Conservation (phyloP, 495 filamentous ascomycete species). For the Parathielavia appendiculata region DNA sequence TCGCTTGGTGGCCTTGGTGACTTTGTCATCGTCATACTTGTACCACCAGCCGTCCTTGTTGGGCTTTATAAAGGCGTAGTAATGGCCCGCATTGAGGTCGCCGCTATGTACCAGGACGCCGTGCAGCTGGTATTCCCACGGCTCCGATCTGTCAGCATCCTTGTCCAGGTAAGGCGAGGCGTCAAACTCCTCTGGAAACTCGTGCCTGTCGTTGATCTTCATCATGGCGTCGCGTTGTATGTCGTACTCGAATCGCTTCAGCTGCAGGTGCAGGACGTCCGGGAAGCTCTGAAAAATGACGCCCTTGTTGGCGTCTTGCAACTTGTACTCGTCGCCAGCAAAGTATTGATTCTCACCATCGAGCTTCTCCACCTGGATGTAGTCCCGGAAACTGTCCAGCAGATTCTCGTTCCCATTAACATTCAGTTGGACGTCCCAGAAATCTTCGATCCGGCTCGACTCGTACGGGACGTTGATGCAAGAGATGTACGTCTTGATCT, state of each 20-base stretch:
- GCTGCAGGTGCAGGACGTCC: conserved; percentile 87
- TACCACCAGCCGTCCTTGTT: conserved; percentile 90
- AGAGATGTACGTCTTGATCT: conserved; percentile 96
- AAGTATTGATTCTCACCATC: conserved; percentile 99
- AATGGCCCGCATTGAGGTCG: conserved; percentile 96
- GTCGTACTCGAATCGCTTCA: conserved; percentile 98
- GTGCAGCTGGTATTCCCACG: conserved; percentile 87
- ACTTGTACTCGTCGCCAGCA: conserved; percentile 77
- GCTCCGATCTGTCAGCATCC: conserved; percentile 79
- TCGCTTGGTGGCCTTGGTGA: conserved; percentile 84
- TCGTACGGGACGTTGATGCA: conserved; percentile 98
- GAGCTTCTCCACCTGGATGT: conserved; percentile 91
- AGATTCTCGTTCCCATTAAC: conserved; percentile 89
- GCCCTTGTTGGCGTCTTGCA: conserved; percentile 95
- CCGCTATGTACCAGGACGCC: conserved; percentile 96
- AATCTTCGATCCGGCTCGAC: conserved; percentile 90
- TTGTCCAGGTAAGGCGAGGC: conserved; percentile 81
- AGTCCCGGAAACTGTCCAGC: conserved; percentile 92
- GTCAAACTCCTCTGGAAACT: conserved; percentile 92
- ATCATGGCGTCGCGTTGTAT: conserved; percentile 93
- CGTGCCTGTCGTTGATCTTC: conserved; percentile 98
- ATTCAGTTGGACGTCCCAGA: conserved; percentile 98
- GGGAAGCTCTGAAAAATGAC: conserved; percentile 97
- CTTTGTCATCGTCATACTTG: conserved; percentile 94
- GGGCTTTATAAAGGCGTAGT: conserved; percentile 96